Percentiles rank a stretch among this genome's conserved stretches.
phyloP scores from a whole-genome alignment of 2,329 filamentous ascomycete species.

The Penicillium paneum region DNA sequence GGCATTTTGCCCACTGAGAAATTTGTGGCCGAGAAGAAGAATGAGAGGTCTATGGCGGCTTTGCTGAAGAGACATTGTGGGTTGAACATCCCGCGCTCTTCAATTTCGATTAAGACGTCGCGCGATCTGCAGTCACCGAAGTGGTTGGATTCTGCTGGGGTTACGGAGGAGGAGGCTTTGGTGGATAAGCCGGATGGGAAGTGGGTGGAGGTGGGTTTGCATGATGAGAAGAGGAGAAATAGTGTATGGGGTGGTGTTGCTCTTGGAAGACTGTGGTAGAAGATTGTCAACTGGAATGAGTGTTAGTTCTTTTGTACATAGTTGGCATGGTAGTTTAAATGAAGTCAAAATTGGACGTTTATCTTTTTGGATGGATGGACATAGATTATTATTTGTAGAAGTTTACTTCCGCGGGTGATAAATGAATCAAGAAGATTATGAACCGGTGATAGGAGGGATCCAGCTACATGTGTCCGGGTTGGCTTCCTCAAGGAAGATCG shows the following conservation, averaged over 20 bases:
- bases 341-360: background rate
- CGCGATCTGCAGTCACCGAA: slow-evolving; percentile 2
- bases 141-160: slow-evolving; percentile 12
- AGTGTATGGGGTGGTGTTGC: slow-evolving; percentile 9
- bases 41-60: slow-evolving; percentile 13
- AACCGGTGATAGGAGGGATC: no score
- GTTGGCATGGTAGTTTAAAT: background rate
- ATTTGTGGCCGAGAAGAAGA: slow-evolving; percentile 1
- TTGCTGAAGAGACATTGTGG: slow-evolving; percentile 15
- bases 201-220: slow-evolving; percentile 15
- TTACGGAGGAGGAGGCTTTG: slow-evolving; percentile 12
- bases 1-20: background rate
- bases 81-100: slow-evolving; percentile 13
- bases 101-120: slow-evolving; percentile 12
- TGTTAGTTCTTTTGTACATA: background rate
- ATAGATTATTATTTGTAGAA: no score
- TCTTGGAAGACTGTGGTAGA: slow-evolving; percentile 1
- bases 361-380: background rate
- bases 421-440: no score
- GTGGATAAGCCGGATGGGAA: slow-evolving; percentile 14
- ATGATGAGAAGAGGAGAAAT: slow-evolving; percentile 4
- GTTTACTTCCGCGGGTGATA: background rate
- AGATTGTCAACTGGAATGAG: background rate
- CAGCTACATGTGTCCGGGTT: no score
- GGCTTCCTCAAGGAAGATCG: no score